Conservation (phyloP, 176 grass and related monocot genomes). For the Phragmites australis region DNA sequence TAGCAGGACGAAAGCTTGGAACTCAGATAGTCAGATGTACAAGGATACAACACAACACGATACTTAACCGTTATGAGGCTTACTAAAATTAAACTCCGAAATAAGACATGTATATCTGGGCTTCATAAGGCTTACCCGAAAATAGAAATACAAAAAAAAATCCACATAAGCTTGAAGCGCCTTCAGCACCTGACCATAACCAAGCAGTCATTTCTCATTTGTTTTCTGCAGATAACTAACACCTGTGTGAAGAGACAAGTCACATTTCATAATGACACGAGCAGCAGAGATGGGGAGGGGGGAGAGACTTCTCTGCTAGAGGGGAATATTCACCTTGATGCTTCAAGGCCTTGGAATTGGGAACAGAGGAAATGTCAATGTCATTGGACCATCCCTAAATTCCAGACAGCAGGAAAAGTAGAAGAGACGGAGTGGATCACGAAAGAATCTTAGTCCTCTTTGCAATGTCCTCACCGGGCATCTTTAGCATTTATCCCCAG, state of each 20-base stretch:
- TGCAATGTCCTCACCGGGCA: conserved; percentile 34
- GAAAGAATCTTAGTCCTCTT: conserved; percentile 59
- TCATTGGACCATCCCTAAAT: conserved; percentile 48
- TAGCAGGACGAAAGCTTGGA: conserved; percentile 19
- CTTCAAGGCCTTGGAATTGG: conserved; percentile 38
- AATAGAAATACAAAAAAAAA: not conserved
- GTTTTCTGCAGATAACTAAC: not conserved
- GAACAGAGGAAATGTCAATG: conserved; percentile 43
- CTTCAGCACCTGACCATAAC: not conserved
- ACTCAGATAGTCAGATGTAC: not conserved
- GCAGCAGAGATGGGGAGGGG: not conserved
- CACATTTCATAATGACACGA: not conserved
- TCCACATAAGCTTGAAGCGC: not conserved
- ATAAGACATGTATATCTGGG: not conserved
- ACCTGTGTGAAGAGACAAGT: not conserved
- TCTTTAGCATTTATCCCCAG: conserved; percentile 15
- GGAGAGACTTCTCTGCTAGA: not conserved
- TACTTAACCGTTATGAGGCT: not conserved
- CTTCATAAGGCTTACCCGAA: conserved; percentile 20
- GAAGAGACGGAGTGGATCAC: conserved; percentile 28
- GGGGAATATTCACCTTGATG: conserved; percentile 44
- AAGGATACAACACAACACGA: not conserved
- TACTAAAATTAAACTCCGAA: not conserved
- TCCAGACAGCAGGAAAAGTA: conserved; percentile 44
- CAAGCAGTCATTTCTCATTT: not conserved